phyloP scores from a whole-genome alignment of 2,329 filamentous ascomycete genomes.

The Neonectria faginata region DNA sequence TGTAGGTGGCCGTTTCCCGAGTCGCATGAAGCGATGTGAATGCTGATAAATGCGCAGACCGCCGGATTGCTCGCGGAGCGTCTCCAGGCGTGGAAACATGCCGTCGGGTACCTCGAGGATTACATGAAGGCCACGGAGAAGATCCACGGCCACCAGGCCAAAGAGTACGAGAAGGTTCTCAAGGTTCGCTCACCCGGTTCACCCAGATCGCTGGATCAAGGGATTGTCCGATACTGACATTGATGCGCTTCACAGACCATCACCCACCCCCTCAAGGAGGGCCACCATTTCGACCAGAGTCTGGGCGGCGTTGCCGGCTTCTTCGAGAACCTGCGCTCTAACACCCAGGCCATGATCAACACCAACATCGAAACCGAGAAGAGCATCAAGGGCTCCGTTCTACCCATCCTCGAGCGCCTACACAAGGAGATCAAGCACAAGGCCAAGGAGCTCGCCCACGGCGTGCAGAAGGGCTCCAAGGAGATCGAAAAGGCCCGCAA shows the following conservation, averaged over 20 bases:
- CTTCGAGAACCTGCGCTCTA: slow-evolving; percentile 93
- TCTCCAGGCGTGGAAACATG: slow-evolving; percentile 95
- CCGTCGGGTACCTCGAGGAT: slow-evolving; percentile 89
- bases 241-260: slow-evolving; percentile 70
- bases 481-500: slow-evolving; percentile 90
- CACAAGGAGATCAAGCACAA: slow-evolving; percentile 98
- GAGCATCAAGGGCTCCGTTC: slow-evolving; percentile 84
- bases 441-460: slow-evolving; percentile 85
- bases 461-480: slow-evolving; percentile 87
- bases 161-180: slow-evolving; percentile 94
- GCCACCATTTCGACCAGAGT: slow-evolving; percentile 91
- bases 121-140: slow-evolving; percentile 90
- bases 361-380: slow-evolving; percentile 92
- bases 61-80: slow-evolving; percentile 87
- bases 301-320: slow-evolving; percentile 89
- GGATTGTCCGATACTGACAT: slow-evolving; percentile 17
- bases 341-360: slow-evolving; percentile 91
- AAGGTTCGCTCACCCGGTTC: slow-evolving; percentile 66
- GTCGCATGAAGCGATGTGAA: slow-evolving; percentile 10
- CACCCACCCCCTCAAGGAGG: slow-evolving; percentile 85
- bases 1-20: slow-evolving; percentile 55
- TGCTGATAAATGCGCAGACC: slow-evolving; percentile 61
- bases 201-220: neutral
- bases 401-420: slow-evolving; percentile 89
- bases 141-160: slow-evolving; percentile 84